These are phyloP conservation scores for Sporobolomyces phaffii DNA, from an alignment of 768 basidiomycete genomes.

Conservation along the genomic window DNA sequence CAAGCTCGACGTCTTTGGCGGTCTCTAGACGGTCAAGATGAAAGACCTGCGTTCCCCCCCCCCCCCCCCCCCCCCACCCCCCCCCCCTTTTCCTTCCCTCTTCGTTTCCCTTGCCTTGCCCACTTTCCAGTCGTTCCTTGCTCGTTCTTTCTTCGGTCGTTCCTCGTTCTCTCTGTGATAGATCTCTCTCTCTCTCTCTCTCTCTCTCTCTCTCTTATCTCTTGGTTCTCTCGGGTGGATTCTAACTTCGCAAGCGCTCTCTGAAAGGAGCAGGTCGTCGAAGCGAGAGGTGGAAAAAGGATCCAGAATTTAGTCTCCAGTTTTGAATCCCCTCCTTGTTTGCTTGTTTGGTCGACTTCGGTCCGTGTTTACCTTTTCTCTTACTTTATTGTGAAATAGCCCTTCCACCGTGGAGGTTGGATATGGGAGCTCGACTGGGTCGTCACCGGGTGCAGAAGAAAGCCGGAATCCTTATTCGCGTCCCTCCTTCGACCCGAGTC, in stretches of 20 bases:
- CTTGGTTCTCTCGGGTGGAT: constrained; percentile 72
- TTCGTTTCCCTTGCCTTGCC: too few species aligned
- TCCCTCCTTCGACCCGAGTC: not conserved
- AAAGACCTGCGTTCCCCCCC: too few species aligned
- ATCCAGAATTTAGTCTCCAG: not conserved
- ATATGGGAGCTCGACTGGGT: too few species aligned
- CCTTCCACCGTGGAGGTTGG: not conserved
- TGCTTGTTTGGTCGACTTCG: too few species aligned
- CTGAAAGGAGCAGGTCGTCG: too few species aligned
- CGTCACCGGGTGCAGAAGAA: too few species aligned
- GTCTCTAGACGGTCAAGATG: constrained; percentile 9
- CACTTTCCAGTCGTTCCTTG: too few species aligned
- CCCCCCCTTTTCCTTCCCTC: too few species aligned
- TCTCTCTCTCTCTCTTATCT: not conserved
- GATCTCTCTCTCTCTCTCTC: not conserved
- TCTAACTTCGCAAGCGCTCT: constrained; percentile 66
- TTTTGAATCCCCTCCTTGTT: constrained; percentile 44
- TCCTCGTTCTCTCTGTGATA: not conserved
- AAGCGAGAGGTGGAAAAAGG: not conserved
- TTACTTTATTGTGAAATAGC: not conserved
- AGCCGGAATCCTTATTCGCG: not conserved
- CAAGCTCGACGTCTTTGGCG: constrained; percentile 39
- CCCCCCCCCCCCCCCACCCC: too few species aligned
- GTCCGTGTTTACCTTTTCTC: constrained; percentile 41
- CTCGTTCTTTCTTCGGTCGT: too few species aligned